A percentile compares a stretch with the other conserved stretches of the same genome.
Evolutionary conservation across 345 rosid species (phyloP).

Genomic region (Pelargonium nanum): DNA sequence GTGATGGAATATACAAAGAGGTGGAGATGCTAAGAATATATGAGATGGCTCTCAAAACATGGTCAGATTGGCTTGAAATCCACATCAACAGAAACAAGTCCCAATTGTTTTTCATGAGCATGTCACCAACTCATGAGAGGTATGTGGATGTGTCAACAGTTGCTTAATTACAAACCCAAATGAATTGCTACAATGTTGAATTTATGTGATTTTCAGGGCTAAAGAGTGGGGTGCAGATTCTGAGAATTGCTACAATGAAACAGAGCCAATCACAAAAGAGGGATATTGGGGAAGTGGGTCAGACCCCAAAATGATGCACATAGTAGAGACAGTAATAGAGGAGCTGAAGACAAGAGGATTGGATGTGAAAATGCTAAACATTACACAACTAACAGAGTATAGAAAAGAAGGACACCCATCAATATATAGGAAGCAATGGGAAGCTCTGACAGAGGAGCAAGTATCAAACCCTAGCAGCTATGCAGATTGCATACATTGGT

Average conservation of each 20-base stretch:
- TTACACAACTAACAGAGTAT: slow-evolving; percentile 65
- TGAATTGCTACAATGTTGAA: too few species aligned
- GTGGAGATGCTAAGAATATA: slow-evolving; percentile 65
- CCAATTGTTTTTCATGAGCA: slow-evolving; percentile 62
- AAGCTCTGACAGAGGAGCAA: slow-evolving; percentile 38
- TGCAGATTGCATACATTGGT: slow-evolving; percentile 90
- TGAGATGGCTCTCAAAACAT: slow-evolving; percentile 66
- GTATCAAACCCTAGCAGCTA: slow-evolving; percentile 42
- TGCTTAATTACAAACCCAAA: too few species aligned
- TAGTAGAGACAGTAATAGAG: slow-evolving; percentile 30
- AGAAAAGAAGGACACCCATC: slow-evolving; percentile 84
- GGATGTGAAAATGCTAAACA: slow-evolving; percentile 50
- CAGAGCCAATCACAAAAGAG: slow-evolving; percentile 28
- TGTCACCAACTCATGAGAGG: slow-evolving; percentile 91
- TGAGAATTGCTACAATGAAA: slow-evolving; percentile 56
- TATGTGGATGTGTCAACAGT: too few species aligned
- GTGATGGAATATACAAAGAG: slow-evolving; percentile 55
- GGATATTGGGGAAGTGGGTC: slow-evolving; percentile 47
- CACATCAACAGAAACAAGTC: slow-evolving; percentile 54
- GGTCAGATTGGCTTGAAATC: slow-evolving; percentile 76
- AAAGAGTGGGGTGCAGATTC: slow-evolving; percentile 61
- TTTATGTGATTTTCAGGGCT: slow-evolving; percentile 36
- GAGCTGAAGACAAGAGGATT: slow-evolving; percentile 38
- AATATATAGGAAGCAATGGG: slow-evolving; percentile 63
- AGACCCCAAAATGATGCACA: slow-evolving; percentile 42